phyloP scores from a whole-genome alignment of 169 alveolate species.

The Theileria orientalis region DNA sequence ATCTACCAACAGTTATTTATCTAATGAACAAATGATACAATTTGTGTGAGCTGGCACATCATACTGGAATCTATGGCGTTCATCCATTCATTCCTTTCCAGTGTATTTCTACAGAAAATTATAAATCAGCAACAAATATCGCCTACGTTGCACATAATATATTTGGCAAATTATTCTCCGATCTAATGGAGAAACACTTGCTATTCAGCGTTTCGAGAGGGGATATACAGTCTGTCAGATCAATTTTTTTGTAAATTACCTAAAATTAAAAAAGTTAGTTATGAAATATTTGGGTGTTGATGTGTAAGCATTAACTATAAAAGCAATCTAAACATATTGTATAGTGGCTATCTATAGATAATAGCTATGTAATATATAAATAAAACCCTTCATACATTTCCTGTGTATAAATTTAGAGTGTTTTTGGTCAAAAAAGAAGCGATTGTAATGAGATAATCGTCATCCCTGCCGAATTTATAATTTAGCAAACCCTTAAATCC shows the following conservation, averaged over 20 bases:
- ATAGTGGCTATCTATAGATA: not conserved
- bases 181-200: slow-evolving; percentile 72
- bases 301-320: not conserved
- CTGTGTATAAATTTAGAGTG: slow-evolving; percentile 53
- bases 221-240: slow-evolving; percentile 57
- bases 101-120: slow-evolving; percentile 24
- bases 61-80: slow-evolving; percentile 59
- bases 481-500: slow-evolving; percentile 54
- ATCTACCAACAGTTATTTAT: too few species aligned
- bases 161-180: slow-evolving; percentile 40
- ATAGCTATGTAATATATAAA: not conserved
- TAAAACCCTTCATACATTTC: slow-evolving; percentile 28
- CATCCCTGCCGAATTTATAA: slow-evolving; percentile 48
- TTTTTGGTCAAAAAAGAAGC: slow-evolving; percentile 56
- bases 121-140: too few species aligned
- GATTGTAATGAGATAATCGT: slow-evolving; percentile 49
- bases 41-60: slow-evolving; percentile 45
- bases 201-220: slow-evolving; percentile 73
- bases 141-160: slow-evolving; percentile 54
- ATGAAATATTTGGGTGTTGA: not conserved
- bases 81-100: slow-evolving; percentile 61
- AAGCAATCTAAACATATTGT: not conserved
- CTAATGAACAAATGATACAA: too few species aligned
- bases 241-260: slow-evolving; percentile 63
- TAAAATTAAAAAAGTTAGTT: slow-evolving; percentile 1